Conservation (phyloP, 23 red algal species). For the Gracilaria gracilis region DNA sequence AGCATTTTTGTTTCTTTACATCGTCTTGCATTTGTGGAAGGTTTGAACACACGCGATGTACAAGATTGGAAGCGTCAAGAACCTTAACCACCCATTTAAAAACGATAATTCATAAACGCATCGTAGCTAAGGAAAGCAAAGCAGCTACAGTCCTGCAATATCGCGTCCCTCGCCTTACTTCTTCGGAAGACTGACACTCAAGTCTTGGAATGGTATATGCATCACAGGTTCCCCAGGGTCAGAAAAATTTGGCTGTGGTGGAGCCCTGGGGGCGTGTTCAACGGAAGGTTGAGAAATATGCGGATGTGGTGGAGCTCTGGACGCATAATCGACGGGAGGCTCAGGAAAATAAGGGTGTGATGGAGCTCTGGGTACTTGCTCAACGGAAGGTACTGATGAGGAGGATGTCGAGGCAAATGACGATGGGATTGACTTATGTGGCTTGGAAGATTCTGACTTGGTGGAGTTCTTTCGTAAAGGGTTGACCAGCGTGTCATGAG, state of each 20-base stretch:
- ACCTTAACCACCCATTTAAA: not conserved
- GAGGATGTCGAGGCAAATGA: not conserved
- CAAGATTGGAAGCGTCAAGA: not conserved
- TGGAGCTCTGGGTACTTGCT: not conserved
- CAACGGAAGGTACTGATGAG: not conserved
- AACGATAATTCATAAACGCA: not conserved
- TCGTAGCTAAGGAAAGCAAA: not conserved
- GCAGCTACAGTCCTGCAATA: not conserved
- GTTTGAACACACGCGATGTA: not conserved
- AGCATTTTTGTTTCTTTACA: not conserved
- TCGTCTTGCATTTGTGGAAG: not conserved
- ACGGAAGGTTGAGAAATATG: too few species aligned
- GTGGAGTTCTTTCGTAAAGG: not conserved
- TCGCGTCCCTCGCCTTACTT: not conserved
- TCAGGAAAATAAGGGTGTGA: not conserved
- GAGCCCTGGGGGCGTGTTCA: not conserved
- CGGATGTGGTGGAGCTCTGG: too few species aligned
- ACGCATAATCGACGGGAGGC: too few species aligned
- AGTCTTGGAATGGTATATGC: slow-evolving; percentile 26
- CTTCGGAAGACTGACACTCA: slow-evolving; percentile 34
- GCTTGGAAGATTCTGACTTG: not conserved
- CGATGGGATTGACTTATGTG: not conserved
- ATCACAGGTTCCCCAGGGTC: not conserved
- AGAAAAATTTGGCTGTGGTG: not conserved
- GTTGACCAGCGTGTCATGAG: not conserved